Percentiles rank a stretch among this genome's conserved stretches.
Conservation (phyloP, 495 filamentous ascomycete genomes). For the Friedmanniomyces endolithicus region DNA sequence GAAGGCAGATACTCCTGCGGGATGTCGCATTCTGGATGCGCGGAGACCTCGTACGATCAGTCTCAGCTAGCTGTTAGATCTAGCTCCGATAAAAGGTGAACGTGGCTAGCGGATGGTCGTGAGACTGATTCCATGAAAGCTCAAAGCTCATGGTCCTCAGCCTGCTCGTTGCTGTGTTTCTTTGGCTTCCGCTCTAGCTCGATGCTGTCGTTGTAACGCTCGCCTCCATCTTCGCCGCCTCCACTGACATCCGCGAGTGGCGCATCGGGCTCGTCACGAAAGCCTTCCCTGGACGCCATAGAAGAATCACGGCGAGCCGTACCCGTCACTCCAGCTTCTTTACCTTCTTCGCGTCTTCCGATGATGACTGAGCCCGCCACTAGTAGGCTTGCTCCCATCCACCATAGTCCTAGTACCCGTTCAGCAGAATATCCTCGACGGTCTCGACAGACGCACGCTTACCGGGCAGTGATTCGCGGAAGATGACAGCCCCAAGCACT, state of each 20-base stretch:
- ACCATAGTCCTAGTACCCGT: slow-evolving; percentile 51
- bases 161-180: not conserved
- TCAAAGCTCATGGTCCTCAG: not conserved
- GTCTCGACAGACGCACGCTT: not conserved
- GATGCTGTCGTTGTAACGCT: not conserved
- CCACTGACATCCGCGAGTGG: not conserved
- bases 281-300: slow-evolving; percentile 52
- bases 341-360: slow-evolving; percentile 59
- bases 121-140: not conserved
- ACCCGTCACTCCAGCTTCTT: slow-evolving; percentile 6
- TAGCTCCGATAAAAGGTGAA: no score
- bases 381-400: slow-evolving; percentile 70
- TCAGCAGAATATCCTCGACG: not conserved
- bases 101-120: not conserved
- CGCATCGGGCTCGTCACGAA: slow-evolving; percentile 9
- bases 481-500: slow-evolving; percentile 63
- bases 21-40: no score
- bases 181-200: slow-evolving; percentile 6
- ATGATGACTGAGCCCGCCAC: slow-evolving; percentile 87
- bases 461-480: slow-evolving; percentile 54
- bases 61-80: no score
- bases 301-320: slow-evolving; percentile 51
- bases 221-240: not conserved
- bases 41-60: no score
- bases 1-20: no score